Conservation (phyloP, 2,329 filamentous ascomycete species). For the Tolypocladium tropicale region DNA sequence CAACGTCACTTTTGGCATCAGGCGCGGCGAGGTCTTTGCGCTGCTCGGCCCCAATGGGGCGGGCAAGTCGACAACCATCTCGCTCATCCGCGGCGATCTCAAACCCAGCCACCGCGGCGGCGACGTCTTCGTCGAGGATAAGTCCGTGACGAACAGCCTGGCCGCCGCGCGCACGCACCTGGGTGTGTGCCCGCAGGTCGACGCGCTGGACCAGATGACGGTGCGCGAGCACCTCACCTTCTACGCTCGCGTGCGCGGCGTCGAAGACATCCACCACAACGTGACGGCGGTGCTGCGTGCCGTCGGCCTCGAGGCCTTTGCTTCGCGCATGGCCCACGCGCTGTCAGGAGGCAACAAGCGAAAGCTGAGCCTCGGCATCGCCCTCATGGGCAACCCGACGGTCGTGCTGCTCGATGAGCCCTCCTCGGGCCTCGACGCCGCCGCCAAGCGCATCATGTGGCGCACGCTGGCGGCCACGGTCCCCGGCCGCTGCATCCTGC, state of each 20-base stretch:
- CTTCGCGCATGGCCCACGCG: conserved; percentile 63
- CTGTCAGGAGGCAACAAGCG: conserved; percentile 87
- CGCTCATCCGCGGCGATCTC: conserved; percentile 79
- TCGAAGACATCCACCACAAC: conserved; percentile 65
- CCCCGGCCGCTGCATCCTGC: conserved; percentile 67
- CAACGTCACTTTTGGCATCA: conserved; percentile 75
- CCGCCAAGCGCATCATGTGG: conserved; percentile 91
- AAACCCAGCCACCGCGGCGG: conserved; percentile 61
- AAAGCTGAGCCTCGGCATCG: conserved; percentile 84
- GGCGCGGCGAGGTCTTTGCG: conserved; percentile 74
- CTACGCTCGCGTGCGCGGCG: conserved; percentile 76
- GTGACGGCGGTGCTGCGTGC: conserved; percentile 69
- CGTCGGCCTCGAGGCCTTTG: conserved; percentile 65
- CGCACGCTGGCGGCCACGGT: conserved; percentile 65
- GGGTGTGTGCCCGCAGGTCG: conserved; percentile 85
- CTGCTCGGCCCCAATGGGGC: conserved; percentile 85
- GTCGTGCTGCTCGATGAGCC: conserved; percentile 87
- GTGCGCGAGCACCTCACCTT: conserved; percentile 78
- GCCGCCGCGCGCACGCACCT: conserved; percentile 64
- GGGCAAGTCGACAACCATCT: conserved; percentile 85
- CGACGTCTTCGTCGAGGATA: conserved; percentile 70
- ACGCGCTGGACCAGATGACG: conserved; percentile 86
- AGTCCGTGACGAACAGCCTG: conserved; percentile 62
- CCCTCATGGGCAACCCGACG: conserved; percentile 82
- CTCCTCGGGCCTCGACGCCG: conserved; percentile 79